These are phyloP conservation scores for Kodamaea derodonti DNA, from an alignment of 1,139 yeast genomes.

Conservation along the genomic window DNA sequence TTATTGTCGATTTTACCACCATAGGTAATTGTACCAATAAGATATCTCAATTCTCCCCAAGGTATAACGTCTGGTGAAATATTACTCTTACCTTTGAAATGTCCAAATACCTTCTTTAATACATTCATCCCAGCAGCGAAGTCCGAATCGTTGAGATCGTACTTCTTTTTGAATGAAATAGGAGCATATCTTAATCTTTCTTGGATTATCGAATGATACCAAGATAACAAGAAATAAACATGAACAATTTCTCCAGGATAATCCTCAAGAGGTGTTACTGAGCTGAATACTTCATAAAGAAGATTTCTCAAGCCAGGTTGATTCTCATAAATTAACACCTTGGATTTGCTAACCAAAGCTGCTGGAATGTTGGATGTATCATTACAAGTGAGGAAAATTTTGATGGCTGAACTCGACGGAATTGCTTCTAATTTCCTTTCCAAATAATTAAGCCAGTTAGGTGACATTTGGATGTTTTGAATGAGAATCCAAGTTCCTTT, in stretches of 20 bases:
- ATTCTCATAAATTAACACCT: constrained; percentile 56
- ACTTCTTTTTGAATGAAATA: constrained; percentile 54
- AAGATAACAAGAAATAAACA: constrained; percentile 52
- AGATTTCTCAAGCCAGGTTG: constrained; percentile 56
- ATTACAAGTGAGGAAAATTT: constrained; percentile 59
- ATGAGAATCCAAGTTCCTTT: constrained; percentile 66
- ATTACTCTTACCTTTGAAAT: constrained; percentile 28
- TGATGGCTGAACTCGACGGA: constrained; percentile 26
- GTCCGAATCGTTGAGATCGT: constrained; percentile 78
- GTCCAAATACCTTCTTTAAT: constrained; percentile 22
- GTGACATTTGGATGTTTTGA: constrained; percentile 76
- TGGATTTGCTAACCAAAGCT: constrained; percentile 49
- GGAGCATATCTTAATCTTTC: constrained; percentile 62
- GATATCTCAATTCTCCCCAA: constrained; percentile 51
- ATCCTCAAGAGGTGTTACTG: constrained; percentile 17
- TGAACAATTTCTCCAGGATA: constrained; percentile 45
- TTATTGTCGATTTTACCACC: constrained; percentile 67
- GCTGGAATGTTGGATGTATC: constrained; percentile 50
- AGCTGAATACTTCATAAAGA: constrained; percentile 40
- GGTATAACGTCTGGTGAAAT: constrained; percentile 49
- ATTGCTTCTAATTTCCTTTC: constrained; percentile 41
- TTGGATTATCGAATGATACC: constrained; percentile 66
- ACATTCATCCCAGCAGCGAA: constrained; percentile 48
- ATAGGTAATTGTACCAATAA: constrained; percentile 57
- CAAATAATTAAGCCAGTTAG: constrained; percentile 55